Base-by-base conservation (phyloP, 352 stramenopile genomes). In the Peronospora destructor region DNA sequence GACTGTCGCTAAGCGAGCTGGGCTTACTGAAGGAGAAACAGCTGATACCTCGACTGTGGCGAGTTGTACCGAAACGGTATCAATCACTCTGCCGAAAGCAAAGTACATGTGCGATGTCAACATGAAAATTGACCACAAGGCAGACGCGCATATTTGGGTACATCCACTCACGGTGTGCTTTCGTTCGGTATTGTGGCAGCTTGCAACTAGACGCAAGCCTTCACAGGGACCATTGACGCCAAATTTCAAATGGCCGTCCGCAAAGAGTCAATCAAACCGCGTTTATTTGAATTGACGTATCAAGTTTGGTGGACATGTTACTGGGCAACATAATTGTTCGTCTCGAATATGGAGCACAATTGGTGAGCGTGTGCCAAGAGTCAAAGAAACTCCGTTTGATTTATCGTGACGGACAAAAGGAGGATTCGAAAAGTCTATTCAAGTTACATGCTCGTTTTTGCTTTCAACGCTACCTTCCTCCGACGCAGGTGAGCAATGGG, bases 101-200 rank as follows among this genome's bases (percentile, higher is more conserved):
- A 46, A 11, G 28, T 46, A 41, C 19, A 54, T 34, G 47, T 46
- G 47, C 13, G 29, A 39, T 40, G 47, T 54, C 30, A 11, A 10
- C 14, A 54, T 46, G 47, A 37, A 14, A 25, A 39, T 54, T 21
- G 10, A 33, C 9, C 28, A 54, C 17, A 8, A 39, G 14, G 30
- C 37, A 23, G 28, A 46, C 6, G 25, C 46, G 5, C 14, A 11
- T 14, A 30, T 56, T 47, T 49, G 28, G 39, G 26, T 40, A 1
- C 17, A 47, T 28, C 28, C 21, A 2, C 38, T 55, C 1, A 46
- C 16, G 17, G 17, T 36, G 17, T 33, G 28, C 21, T 55, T 12
- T 47, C 48, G 5, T 48, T 48, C n/a, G 29, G 48, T 23, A 41
- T 47, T 17, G 23, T 44, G 25, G 46, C 35, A 23, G 11, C 28